Base-by-base conservation (phyloP, 2,329 filamentous ascomycete species). In the Trichoderma citrinoviride region DNA sequence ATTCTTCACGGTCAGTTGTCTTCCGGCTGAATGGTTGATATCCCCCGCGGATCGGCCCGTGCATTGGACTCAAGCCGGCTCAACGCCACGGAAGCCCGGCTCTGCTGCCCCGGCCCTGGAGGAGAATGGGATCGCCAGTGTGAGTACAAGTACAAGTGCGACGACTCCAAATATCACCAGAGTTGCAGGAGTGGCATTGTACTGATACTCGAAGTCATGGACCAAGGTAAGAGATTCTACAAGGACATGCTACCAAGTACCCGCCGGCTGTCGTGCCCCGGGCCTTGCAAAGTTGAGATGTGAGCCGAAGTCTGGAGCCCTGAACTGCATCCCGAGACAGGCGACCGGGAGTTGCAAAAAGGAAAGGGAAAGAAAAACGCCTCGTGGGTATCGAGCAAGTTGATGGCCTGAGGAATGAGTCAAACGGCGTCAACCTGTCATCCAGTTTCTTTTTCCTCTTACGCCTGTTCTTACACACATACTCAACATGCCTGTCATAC, bases 1-100 rank as follows among this genome's bases (percentile, higher is more conserved):
- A 37, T 37, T 5, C 12, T 37, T n/a, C n/a, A n/a, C n/a, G n/a
- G n/a, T n/a, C n/a, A n/a, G 33, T 10, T 5, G 12, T 37, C 3
- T 37, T 37, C 49, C 60, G 40, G 60, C 60, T 62, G 49, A 27
- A 53, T 53, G 60, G 60, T 62, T 46, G 33, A 37, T 37, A 14
- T 37, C 12, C 60, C n/a, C 46, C 49, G 29, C 49, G 49, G 60
- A 62, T 46, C 60, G 60, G 49, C 60, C 60, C 60, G 60, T 62
- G 60, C 60, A 50, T 19, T 27, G 17, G 25, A 27, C 33, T 37
- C 12, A 5, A 37, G 4, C 33, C 33, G 47, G 44, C 23, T 33
- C 27, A n/a, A 52, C n/a, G 25, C 19, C 49, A 8, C 58, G 58
- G 58, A 44, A 62, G 14, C 8, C 58, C 49, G 58, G 49, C 17